Evolutionary conservation across 208 protist species (phyloP).

Genomic region (Crithidia bombi): DNA sequence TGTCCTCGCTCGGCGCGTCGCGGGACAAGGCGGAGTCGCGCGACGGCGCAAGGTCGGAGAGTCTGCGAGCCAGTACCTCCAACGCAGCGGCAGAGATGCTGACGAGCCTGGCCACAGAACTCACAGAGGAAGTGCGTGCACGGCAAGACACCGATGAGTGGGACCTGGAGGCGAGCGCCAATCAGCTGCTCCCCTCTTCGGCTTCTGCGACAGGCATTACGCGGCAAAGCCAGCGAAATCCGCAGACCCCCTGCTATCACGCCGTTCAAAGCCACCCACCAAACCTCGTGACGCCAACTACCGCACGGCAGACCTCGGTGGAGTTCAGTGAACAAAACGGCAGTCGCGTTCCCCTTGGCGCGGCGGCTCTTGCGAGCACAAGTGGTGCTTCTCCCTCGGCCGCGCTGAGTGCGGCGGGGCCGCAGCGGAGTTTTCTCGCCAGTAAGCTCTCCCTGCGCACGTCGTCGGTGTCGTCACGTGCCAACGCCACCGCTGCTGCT

Average conservation of each 20-base stretch:
- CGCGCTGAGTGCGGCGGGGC: neutral
- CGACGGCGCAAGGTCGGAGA: neutral
- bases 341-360: neutral
- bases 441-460: constrained; percentile 7
- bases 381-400: neutral
- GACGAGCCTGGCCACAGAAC: neutral
- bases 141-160: constrained; percentile 16
- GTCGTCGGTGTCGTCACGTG: neutral
- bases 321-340: constrained; percentile 3
- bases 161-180: neutral
- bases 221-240: neutral
- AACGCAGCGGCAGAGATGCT: neutral
- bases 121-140: neutral
- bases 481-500: neutral
- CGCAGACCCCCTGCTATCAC: neutral
- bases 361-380: neutral
- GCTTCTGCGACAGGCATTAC: neutral
- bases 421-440: constrained; percentile 10
- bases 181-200: neutral
- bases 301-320: neutral
- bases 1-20: constrained; percentile 17
- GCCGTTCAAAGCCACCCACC: no score
- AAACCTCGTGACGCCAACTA: neutral
- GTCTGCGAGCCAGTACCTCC: neutral
- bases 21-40: constrained; percentile 8